Percentiles rank a stretch among this genome's conserved stretches.
Conservation (phyloP, 2,329 filamentous ascomycete genomes). For the Monosporascus sp. region DNA sequence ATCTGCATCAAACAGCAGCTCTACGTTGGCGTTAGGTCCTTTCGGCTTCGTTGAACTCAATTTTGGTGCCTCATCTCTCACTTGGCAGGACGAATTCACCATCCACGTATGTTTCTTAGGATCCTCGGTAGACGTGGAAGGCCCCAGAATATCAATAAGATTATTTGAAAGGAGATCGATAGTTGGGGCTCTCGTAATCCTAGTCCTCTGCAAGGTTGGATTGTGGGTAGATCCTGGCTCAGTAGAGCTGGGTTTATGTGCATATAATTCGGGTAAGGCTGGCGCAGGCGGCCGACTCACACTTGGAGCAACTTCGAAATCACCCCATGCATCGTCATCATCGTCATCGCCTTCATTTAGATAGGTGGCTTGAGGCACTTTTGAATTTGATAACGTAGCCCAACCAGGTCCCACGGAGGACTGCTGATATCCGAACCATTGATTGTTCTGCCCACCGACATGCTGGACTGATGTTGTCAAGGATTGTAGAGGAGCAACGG, state of each 20-base stretch:
- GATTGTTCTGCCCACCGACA: constrained; percentile 15
- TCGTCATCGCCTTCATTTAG: constrained; percentile 34
- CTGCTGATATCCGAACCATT: constrained; percentile 29
- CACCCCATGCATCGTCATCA: constrained; percentile 62
- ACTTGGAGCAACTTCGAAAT: constrained; percentile 56
- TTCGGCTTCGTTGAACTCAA: constrained; percentile 8
- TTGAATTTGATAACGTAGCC: constrained; percentile 3
- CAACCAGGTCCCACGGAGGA: constrained; percentile 8
- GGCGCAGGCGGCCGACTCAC: constrained; percentile 13
- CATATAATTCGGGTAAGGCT: background rate
- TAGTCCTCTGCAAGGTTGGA: constrained; percentile 15
- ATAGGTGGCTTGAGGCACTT: constrained; percentile 5
- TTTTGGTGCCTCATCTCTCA: constrained; percentile 4
- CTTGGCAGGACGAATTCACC: constrained; percentile 5
- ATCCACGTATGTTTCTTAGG: constrained; percentile 5
- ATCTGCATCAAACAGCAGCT: constrained; percentile 63
- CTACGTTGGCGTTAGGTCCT: constrained; percentile 32
- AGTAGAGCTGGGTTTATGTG: background rate
- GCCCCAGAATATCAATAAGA: constrained; percentile 34
- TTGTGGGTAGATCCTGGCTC: background rate
- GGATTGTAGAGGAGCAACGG: constrained; percentile 3
- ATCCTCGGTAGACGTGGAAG: constrained; percentile 6
- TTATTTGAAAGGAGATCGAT: constrained; percentile 51
- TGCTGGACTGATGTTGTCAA: constrained; percentile 2
- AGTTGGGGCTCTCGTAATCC: constrained; percentile 43